A percentile compares a stretch with the other conserved stretches of the same genome.
phyloP scores from a whole-genome alignment of 805 yeast species.

The Diddensiella caesifluorescens region DNA sequence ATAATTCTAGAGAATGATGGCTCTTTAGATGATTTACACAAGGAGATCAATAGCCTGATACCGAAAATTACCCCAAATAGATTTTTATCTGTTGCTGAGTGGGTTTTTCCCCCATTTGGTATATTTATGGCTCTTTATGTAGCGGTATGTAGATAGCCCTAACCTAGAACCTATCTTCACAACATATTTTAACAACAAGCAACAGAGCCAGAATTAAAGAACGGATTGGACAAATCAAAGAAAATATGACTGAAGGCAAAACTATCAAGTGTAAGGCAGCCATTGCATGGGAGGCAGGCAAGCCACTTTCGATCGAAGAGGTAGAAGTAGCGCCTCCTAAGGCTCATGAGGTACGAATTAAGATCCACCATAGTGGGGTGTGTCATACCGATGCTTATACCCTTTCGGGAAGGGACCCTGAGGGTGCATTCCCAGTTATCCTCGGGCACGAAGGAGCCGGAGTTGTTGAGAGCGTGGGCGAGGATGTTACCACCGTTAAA shows the following conservation, averaged over 20 bases:
- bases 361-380: slow-evolving; percentile 82
- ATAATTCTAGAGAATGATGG: slow-evolving; percentile 59
- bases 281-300: slow-evolving; percentile 93
- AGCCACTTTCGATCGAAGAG: slow-evolving; percentile 69
- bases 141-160: neutral
- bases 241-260: slow-evolving; percentile 30
- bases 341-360: slow-evolving; percentile 96
- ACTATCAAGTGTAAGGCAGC: slow-evolving; percentile 87
- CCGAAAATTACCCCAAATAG: slow-evolving; percentile 36
- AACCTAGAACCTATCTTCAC: neutral
- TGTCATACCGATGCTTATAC: slow-evolving; percentile 99
- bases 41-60: slow-evolving; percentile 40
- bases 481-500: slow-evolving; percentile 84
- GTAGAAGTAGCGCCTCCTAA: slow-evolving; percentile 90
- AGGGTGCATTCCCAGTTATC: slow-evolving; percentile 89
- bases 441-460: slow-evolving; percentile 99
- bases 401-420: slow-evolving; percentile 90
- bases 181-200: too few species aligned
- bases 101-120: slow-evolving; percentile 34
- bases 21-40: slow-evolving; percentile 40
- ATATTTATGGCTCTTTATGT: slow-evolving; percentile 21
- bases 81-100: slow-evolving; percentile 26
- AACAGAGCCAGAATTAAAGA: too few species aligned
- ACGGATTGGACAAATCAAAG: too few species aligned
- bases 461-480: slow-evolving; percentile 90